Evolutionary conservation across 345 rosid genomes (phyloP), one percentile per base, ranked within the genome.

Genomic region (Brassica cretica): DNA sequence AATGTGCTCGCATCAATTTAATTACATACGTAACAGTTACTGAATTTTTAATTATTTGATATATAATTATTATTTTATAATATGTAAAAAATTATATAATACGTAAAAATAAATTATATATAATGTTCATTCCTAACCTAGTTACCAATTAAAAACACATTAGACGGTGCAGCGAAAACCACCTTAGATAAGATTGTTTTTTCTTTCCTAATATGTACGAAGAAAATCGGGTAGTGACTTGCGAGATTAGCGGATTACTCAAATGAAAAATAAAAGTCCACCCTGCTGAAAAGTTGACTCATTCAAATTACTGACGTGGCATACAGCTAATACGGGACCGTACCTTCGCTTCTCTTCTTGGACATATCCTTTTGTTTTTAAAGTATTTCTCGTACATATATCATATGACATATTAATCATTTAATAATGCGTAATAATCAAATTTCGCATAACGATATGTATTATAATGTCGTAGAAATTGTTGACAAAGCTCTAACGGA

Each of bases 271-370:
- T 1, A 7, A 25, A 76, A 70, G 80, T 77, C 80, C 1, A 63
- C 75, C 70, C 30, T 76, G 33, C 6, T n/a, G 58, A 21, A 32
- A 21, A 62, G 64, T 63, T 76, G 80, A 77, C 70, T 70, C n/a
- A 16, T 70, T 70, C 75, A 35, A 35, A n/a, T 63, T 53, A n/a
- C 33, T 41, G 80, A 77, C 80, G 24, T 77, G 80, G 64, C 56
- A 8, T 64, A 70, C 80, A 70, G 71, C 70, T 77, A 60, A 35
- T 33, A 70, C 65, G 70, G 75, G 32, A 16, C 80, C 75, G 75
- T 77, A 77, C 75, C 41, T 76, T 76, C 63, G 21, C 39, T 49
- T 32, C 75, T 7, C 70, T 51, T 32, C 75, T 49, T 5, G 70
- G 70, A 53, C 71, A 51, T 70, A 70, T 70, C 14, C 33, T 19